Evolutionary conservation across 495 filamentous ascomycete species (phyloP), one percentile per base, ranked within the genome.

Genomic region (Penicillium coprophilum): DNA sequence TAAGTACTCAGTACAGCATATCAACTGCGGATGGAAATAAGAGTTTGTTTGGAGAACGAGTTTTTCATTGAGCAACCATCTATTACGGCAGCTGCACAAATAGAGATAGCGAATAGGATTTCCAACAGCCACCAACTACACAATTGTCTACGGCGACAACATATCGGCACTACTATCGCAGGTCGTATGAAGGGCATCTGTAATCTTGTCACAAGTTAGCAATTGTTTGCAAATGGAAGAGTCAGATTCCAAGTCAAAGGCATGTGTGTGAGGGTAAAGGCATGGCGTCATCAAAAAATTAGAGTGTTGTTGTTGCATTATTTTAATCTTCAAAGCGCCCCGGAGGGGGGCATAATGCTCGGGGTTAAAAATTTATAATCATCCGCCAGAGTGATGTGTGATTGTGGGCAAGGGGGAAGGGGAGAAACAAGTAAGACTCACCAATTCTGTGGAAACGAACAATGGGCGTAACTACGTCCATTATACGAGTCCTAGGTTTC

Each of bases 361-460:
- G 71, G 80, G 76, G 80, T 82, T 82, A 82, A 82, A 82, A 82
- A 82, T 59, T 31, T 73, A 56, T 82, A 71, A 81, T 82, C 80
- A 73, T 80, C 59, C 77, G 78, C 78, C 78, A 63, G 44, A 40
- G 38, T 46, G 48, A 53, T 36, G 7, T 40, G 19, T 20, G 34
- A 34, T 19, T 28, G 31, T 45, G 23, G 19, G 36, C 13, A 43
- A 19, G 24, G 20, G 19, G 34, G 21, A 57, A 46, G 41, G 57
- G 57, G 55, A 36, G 53, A 56, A 54, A 27, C 46, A 57, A 47
- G 23, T 23, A 6, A 60, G 59, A 65, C 72, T 70, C 65, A 75
- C 72, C 70, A 61, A 56, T 59, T 63, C 19, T 47, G 46, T 46
- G 30, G 27, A 50, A 61, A 56, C 69, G 63, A 62, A 57, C 62